Base-by-base conservation (phyloP, 495 filamentous ascomycete species). In the Penicillium ochrochloron region DNA sequence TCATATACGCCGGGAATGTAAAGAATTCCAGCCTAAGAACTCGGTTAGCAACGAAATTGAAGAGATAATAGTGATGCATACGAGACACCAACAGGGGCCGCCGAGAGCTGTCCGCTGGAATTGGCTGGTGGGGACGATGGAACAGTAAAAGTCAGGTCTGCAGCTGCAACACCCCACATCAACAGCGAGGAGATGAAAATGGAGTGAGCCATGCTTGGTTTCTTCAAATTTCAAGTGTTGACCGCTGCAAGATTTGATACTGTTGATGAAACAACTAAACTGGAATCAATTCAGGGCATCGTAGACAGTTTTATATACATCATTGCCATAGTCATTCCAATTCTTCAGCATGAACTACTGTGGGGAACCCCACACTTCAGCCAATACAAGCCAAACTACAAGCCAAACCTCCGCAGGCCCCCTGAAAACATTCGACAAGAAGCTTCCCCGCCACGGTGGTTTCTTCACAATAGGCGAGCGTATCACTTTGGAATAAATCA, bases 1-100 rank as follows among this genome's bases (percentile, higher is more conserved):
- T 79, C 59, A 87, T 80, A 67, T 88, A 89, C 0, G 78, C 82
- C 0, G 86, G 86, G 57, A 86, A 87, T 0, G 84, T 76, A 63
- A 89, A 88, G 71, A 88, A 87, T 58, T 88, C 85, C 57, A 86
- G 80, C 9, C 79, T 83, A 23, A 11, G 3, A 9, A 31, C 0
- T 7, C 5, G 3, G 33, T 61, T 31, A 69, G 55, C 11, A 31
- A 55, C 12, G 58, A 46, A 0, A 55, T 1, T 27, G 1, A 33
- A 41, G 12, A 27, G 5, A 31, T 23, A 25, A 0, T 31, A 5
- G 17, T 29, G 5, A 11, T 8, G 75, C 81, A 66, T 67, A 84
- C 74, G 84, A 88, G 51, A 88, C 76, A 12, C 84, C 84, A 25
- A 86, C 75, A 0, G 84, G 84, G 0, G 85, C 66, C 15, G 63